Conservation (phyloP, 2,329 filamentous ascomycete genomes). For the Teratosphaeria gauchensis region DNA sequence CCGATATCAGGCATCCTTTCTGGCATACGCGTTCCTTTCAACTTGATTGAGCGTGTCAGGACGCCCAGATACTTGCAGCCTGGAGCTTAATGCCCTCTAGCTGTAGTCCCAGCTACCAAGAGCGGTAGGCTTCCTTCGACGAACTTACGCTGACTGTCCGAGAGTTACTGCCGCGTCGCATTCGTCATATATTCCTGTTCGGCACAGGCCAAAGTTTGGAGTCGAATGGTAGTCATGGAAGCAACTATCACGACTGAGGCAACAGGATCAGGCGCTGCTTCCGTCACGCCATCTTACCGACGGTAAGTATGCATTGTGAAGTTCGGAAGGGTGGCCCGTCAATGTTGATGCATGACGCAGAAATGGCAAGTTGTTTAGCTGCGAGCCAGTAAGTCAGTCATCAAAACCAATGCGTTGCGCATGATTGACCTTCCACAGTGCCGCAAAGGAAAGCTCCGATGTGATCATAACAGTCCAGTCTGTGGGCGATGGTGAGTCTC, state of each 20-base stretch:
- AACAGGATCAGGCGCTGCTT: not conserved
- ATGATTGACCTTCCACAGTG: constrained; percentile 10
- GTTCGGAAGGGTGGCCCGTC: not conserved
- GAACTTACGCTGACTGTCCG: not conserved
- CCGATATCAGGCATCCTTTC: not conserved
- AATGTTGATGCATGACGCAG: constrained; percentile 7
- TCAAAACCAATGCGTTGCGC: not conserved
- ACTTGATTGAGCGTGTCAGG: not conserved
- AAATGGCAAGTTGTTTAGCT: constrained; percentile 27
- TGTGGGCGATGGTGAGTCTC: constrained; percentile 21
- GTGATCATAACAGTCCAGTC: constrained; percentile 23
- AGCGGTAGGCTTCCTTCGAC: not conserved
- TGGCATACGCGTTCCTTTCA: too few relatives aligned
- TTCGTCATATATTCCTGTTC: too few relatives aligned
- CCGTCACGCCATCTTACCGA: constrained; percentile 6
- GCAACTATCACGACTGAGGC: not conserved
- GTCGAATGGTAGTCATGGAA: not conserved
- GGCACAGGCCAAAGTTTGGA: too few relatives aligned
- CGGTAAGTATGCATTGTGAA: not conserved
- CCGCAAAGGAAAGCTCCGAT: constrained; percentile 25
- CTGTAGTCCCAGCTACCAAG: not conserved
- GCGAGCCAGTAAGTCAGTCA: constrained; percentile 21
- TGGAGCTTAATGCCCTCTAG: not conserved
- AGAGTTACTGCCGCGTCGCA: too few relatives aligned
- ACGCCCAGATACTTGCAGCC: not conserved